Percentiles rank a stretch among this genome's conserved stretches.
Evolutionary conservation across 2,329 filamentous ascomycete species (phyloP).

Genomic region (Epichloe gansuensis): DNA sequence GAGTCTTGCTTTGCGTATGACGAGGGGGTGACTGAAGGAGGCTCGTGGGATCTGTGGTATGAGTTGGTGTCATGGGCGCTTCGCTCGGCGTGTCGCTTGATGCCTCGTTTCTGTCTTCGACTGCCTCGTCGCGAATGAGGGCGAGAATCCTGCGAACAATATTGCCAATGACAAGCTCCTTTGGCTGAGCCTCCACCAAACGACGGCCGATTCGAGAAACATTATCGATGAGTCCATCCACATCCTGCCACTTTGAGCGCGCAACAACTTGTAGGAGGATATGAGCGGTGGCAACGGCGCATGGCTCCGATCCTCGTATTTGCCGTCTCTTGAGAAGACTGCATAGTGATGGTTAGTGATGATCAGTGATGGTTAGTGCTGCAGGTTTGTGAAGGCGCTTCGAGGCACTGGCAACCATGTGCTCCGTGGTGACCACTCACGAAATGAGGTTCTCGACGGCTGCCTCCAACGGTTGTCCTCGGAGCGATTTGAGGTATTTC

Average conservation of each 20-base stretch:
- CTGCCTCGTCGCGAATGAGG: slow-evolving; percentile 81
- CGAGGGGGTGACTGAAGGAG: slow-evolving; percentile 20
- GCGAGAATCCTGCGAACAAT: slow-evolving; percentile 84
- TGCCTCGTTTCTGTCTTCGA: slow-evolving; percentile 60
- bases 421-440: slow-evolving; percentile 35
- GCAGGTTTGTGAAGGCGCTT: neutral
- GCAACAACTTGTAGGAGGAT: slow-evolving; percentile 80
- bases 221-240: slow-evolving; percentile 65
- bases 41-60: slow-evolving; percentile 22
- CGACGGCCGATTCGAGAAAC: slow-evolving; percentile 68
- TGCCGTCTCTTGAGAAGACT: slow-evolving; percentile 75
- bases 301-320: slow-evolving; percentile 76
- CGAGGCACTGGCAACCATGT: neutral
- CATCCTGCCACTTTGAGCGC: slow-evolving; percentile 64
- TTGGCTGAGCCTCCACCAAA: slow-evolving; percentile 72
- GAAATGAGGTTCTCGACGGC: slow-evolving; percentile 76
- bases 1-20: slow-evolving; percentile 24
- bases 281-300: slow-evolving; percentile 82
- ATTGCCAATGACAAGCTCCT: slow-evolving; percentile 87
- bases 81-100: slow-evolving; percentile 49
- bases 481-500: slow-evolving; percentile 69
- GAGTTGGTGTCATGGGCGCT: slow-evolving; percentile 24
- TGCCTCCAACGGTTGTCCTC: slow-evolving; percentile 61
- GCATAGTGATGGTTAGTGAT: slow-evolving; percentile 3
- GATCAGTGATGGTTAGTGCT: neutral